Conservation (phyloP, 805 yeast species). For the Candida tammaniensis region DNA sequence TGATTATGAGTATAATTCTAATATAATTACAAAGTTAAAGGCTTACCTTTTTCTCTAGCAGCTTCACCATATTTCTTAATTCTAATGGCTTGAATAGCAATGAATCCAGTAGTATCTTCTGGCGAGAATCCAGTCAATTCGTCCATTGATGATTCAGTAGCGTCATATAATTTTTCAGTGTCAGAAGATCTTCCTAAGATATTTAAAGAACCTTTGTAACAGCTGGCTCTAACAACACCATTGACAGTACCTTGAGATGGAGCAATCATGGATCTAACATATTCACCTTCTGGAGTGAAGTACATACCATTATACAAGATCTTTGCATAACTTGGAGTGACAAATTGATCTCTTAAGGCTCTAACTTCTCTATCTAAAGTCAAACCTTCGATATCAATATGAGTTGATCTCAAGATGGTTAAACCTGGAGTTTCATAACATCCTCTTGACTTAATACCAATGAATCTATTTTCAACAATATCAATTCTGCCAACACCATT, state of each 20-base stretch:
- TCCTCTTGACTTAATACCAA: slow-evolving; percentile 98
- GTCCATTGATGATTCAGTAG: slow-evolving; percentile 98
- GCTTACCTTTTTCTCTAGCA: slow-evolving; percentile 74
- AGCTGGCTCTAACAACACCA: slow-evolving; percentile 91
- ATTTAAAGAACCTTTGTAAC: slow-evolving; percentile 84
- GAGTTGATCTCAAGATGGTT: slow-evolving; percentile 89
- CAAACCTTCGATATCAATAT: slow-evolving; percentile 95
- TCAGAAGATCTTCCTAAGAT: slow-evolving; percentile 92
- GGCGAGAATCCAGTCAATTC: slow-evolving; percentile 98
- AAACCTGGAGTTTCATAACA: slow-evolving; percentile 99
- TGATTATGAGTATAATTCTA: background rate
- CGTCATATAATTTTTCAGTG: slow-evolving; percentile 95
- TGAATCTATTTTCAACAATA: slow-evolving; percentile 98
- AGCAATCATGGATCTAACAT: slow-evolving; percentile 85
- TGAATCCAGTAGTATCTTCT: slow-evolving; percentile 95
- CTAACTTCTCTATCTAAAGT: slow-evolving; percentile 97
- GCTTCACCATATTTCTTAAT: slow-evolving; percentile 97
- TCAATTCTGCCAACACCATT: slow-evolving; percentile 99
- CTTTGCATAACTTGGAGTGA: slow-evolving; percentile 87
- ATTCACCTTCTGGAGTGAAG: slow-evolving; percentile 98
- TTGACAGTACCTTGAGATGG: slow-evolving; percentile 95
- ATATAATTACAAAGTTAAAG: slow-evolving; percentile 40
- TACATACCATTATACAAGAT: slow-evolving; percentile 95
- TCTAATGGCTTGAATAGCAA: slow-evolving; percentile 97
- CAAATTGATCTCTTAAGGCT: slow-evolving; percentile 93